Base-by-base conservation (phyloP, 2,329 filamentous ascomycete species). In the Fusarium proliferatum region DNA sequence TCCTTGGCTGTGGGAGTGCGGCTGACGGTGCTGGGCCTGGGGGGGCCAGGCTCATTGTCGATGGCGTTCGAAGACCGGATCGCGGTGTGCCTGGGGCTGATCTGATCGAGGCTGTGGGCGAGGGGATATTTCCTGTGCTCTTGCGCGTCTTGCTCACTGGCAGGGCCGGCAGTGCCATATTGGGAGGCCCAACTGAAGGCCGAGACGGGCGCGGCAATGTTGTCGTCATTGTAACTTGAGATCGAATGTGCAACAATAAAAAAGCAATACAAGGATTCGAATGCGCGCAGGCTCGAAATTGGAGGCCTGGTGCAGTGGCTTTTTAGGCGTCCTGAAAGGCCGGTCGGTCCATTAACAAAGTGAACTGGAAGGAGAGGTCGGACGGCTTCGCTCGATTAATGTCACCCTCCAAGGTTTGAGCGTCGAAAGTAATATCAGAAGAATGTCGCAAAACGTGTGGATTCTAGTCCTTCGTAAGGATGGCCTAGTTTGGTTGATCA, bases 141-240 rank as follows among this genome's bases (percentile, higher is more conserved):
- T 92, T 94, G 71, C 93, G 89, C 43, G 92, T 90, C 82, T 94
- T 96, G 51, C 87, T 83, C 23, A 93, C 86, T 34, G 94, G 94
- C 53, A 97, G 85, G 48, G 93, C 91, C 48, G 94, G 94, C 30
- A 96, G 85, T 34, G 92, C 89, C 71, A 90, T 88, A 36, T 89
- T 90, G 21, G 94, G 93, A 55, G 94, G 92, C 66, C 91, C 92
- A 76, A 91, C 86, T 13, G 92, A 91, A 33, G 91, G 88, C 81
- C 92, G 88, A 23, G 92, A 88, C 33, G 90, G 88, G 80, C 90
- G 88, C 61, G 93, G 92, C 57, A 94, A 85, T 48, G 92, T 85
- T 61, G 91, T 91, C 67, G 80, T 76, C 81, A 82, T 80, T 58
- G 52, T 64, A 46, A 59, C 42, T 57, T 42, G 52, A 58, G 30